phyloP scores from a whole-genome alignment of 257 asterid genomes.

The Voacanga thouarsii region DNA sequence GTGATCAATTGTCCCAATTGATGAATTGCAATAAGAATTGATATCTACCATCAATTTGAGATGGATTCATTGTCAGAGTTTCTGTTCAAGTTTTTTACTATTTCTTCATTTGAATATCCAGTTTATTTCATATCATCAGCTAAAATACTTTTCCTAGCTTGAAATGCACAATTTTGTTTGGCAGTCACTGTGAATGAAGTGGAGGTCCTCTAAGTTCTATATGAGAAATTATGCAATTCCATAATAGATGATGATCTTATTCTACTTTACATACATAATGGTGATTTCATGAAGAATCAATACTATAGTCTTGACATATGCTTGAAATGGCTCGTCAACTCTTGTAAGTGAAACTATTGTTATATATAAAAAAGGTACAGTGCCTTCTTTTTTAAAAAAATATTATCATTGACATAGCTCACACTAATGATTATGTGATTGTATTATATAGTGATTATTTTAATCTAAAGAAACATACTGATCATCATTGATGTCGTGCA shows the following conservation, averaged over 20 bases:
- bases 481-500: no score
- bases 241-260: conserved; percentile 62
- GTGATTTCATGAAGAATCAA: no score
- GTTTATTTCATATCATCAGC: background rate
- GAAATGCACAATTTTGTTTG: conserved; percentile 14
- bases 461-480: no score
- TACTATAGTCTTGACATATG: no score
- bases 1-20: background rate
- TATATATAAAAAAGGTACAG: no score
- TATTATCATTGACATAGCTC: no score
- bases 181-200: conserved; percentile 84
- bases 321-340: no score
- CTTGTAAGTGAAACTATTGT: no score
- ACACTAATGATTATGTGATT: no score
- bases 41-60: background rate
- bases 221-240: conserved; percentile 62
- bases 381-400: no score
- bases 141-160: background rate
- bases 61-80: conserved; percentile 1
- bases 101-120: background rate
- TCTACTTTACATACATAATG: no score
- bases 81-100: background rate
- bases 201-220: conserved; percentile 69
- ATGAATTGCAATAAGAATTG: background rate
- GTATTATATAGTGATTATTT: no score